Conservation (phyloP, 495 filamentous ascomycete genomes). For the Penicillium ochrochloron region DNA sequence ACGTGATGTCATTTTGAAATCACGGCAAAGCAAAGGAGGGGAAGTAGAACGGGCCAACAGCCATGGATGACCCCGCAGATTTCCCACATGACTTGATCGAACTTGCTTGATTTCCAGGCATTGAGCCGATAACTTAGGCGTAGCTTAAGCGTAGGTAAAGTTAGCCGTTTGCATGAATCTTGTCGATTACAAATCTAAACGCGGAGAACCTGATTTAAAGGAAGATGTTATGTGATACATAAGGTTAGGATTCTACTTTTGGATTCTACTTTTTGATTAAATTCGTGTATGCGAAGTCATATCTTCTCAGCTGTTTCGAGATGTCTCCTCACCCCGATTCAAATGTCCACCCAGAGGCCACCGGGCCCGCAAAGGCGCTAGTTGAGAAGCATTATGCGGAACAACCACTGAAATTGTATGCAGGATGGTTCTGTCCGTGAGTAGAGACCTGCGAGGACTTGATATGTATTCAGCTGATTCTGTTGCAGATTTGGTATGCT, state of each 20-base stretch:
- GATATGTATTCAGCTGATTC: conserved; percentile 14
- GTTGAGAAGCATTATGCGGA: conserved; percentile 54
- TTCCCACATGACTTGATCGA: neutral
- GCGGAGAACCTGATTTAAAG: neutral
- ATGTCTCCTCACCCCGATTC: conserved; percentile 46
- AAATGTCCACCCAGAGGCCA: conserved; percentile 56
- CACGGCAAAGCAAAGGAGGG: neutral
- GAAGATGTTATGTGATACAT: neutral
- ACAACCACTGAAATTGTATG: conserved; percentile 63
- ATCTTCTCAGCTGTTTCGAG: neutral
- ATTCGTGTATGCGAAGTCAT: neutral
- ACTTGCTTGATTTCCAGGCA: neutral
- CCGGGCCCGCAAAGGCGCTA: conserved; percentile 52
- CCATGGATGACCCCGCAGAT: neutral
- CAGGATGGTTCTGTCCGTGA: conserved; percentile 65
- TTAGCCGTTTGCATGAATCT: neutral
- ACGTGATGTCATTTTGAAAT: conserved; percentile 2
- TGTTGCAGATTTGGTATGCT: conserved; percentile 35
- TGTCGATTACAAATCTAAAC: conserved; percentile 5
- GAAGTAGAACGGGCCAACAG: neutral
- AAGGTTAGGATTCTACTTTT: neutral
- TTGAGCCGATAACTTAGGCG: neutral
- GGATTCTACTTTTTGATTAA: neutral
- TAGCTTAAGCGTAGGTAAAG: neutral
- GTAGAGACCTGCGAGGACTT: conserved; percentile 18